Evolutionary conservation across 495 filamentous ascomycete species (phyloP).

Genomic region (Cladorrhinum samala): DNA sequence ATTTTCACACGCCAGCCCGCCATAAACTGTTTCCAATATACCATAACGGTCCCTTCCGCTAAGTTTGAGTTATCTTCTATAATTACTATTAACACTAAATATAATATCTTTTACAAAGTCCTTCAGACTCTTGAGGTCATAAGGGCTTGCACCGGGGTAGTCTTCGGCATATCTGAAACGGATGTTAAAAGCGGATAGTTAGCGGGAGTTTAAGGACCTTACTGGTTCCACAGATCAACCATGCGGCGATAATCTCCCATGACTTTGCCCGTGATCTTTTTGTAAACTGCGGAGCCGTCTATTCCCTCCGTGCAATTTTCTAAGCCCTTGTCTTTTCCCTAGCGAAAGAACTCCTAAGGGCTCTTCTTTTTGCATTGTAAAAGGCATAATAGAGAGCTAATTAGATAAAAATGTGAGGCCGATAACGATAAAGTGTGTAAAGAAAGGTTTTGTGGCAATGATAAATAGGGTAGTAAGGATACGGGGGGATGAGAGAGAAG

Average conservation of each 20-base stretch:
- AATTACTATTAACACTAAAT: conserved; percentile 6
- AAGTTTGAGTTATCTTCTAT: neutral
- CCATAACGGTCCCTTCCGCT: neutral
- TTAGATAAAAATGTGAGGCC: too few species aligned
- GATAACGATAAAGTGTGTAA: too few species aligned
- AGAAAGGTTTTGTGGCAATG: too few species aligned
- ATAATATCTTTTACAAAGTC: conserved; percentile 9
- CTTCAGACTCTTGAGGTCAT: conserved; percentile 8
- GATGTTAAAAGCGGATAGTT: conserved; percentile 6
- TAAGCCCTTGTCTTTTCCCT: conserved; percentile 2
- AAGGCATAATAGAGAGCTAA: too few species aligned
- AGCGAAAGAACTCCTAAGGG: conserved; percentile 6
- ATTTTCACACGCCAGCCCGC: neutral
- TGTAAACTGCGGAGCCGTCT: conserved; percentile 12
- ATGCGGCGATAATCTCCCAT: conserved; percentile 5
- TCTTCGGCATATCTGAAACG: conserved; percentile 8
- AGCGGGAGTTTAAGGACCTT: conserved; percentile 4
- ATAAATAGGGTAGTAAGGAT: too few species aligned
- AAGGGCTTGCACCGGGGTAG: neutral
- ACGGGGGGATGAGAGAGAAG: neutral
- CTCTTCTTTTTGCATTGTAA: conserved; percentile 10
- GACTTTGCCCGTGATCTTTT: conserved; percentile 7
- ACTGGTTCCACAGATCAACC: conserved; percentile 9
- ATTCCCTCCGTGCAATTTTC: conserved; percentile 7
- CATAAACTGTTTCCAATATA: neutral